Conservation (phyloP, 139 green algal genomes). For the Chlamydomonas sp. region DNA sequence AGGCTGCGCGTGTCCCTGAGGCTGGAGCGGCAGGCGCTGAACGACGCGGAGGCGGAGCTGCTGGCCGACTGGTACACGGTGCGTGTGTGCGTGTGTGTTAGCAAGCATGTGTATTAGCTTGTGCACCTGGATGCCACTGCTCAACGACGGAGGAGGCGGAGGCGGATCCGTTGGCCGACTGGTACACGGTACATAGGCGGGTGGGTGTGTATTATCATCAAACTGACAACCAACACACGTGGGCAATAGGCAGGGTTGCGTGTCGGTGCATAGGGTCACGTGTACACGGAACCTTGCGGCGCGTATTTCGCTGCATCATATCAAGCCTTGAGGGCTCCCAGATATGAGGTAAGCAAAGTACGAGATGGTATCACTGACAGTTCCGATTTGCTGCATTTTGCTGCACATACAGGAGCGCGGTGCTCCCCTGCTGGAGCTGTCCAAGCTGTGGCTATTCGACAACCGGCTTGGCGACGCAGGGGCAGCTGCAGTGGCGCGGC, state of each 20-base stretch:
- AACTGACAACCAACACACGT: no score
- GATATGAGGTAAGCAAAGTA: not conserved
- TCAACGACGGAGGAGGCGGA: no score
- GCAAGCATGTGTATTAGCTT: not conserved
- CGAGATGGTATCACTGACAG: not conserved
- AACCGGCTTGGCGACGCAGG: constrained; percentile 73
- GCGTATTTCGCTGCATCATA: no score
- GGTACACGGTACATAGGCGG: no score
- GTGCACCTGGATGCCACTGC: no score
- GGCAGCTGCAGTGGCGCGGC: constrained; percentile 55
- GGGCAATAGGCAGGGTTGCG: no score
- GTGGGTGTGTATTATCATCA: no score
- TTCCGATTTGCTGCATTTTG: not conserved
- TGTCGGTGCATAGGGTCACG: no score
- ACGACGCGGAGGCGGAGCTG: constrained; percentile 47
- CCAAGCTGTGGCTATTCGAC: constrained; percentile 85
- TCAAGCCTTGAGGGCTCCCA: not conserved
- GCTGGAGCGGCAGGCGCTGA: constrained; percentile 51
- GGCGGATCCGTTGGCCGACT: no score
- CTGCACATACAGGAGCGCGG: constrained; percentile 40
- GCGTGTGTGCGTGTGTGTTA: not conserved
- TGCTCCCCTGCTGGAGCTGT: constrained; percentile 11
- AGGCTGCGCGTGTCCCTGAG: constrained; percentile 37
- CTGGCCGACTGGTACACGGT: constrained; percentile 49
- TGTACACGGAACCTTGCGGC: no score